These are phyloP conservation scores for Euphorbia schlechtendalii DNA, from an alignment of 441 rosid species.

Conservation along the genomic window DNA sequence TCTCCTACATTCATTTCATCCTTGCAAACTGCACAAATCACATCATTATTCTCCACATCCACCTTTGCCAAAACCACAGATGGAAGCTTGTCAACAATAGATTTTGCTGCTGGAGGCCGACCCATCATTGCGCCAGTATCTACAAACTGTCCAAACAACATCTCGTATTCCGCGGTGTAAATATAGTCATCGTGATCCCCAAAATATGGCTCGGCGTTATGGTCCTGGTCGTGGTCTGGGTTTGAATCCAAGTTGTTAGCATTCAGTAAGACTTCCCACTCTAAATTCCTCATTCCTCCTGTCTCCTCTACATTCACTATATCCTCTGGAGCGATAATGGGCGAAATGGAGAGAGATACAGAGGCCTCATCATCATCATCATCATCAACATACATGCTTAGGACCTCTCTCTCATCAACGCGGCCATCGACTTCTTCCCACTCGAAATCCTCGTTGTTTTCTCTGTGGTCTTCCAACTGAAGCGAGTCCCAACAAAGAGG, in stretches of 20 bases:
- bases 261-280: constrained; percentile 77
- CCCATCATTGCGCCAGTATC: constrained; percentile 47
- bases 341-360: constrained; percentile 42
- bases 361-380: constrained; percentile 50
- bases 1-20: constrained; percentile 61
- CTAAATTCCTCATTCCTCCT: constrained; percentile 43
- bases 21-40: constrained; percentile 80
- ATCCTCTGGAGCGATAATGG: constrained; percentile 44
- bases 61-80: constrained; percentile 42
- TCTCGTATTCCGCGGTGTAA: constrained; percentile 53
- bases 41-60: constrained; percentile 38
- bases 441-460: constrained; percentile 65
- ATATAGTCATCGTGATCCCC: constrained; percentile 49
- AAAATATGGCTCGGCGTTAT: constrained; percentile 34
- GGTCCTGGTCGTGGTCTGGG: constrained; percentile 32
- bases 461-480: constrained; percentile 52
- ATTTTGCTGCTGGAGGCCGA: constrained; percentile 61
- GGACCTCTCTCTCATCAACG: constrained; percentile 60
- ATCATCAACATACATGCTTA: constrained; percentile 44
- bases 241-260: constrained; percentile 45
- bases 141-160: constrained; percentile 59
- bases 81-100: constrained; percentile 55
- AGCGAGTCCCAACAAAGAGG: constrained; percentile 70
- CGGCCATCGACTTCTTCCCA: constrained; percentile 87
- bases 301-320: constrained; percentile 33